These are phyloP conservation scores for Zasmidium cellare DNA, from an alignment of 2,329 filamentous ascomycete genomes.

Conservation along the genomic window DNA sequence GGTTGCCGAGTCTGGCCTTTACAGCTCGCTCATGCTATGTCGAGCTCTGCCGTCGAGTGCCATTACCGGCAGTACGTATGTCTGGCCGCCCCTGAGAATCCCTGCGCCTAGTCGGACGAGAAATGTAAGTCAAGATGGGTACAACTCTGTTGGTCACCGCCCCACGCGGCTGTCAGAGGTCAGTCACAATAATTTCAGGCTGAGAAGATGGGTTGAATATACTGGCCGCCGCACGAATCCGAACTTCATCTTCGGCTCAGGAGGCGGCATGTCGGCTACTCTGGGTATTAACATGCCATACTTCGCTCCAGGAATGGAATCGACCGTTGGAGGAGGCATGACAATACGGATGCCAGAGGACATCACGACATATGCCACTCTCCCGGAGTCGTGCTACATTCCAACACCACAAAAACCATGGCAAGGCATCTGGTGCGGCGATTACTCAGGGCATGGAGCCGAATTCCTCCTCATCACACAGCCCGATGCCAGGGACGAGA, in stretches of 20 bases:
- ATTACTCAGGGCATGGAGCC: constrained; percentile 84
- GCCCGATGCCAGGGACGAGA: constrained; percentile 51
- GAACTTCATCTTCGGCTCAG: constrained; percentile 27
- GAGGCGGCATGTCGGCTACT: constrained; percentile 20
- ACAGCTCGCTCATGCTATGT: constrained; percentile 69
- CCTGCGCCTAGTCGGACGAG: constrained; percentile 62
- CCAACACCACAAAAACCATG: constrained; percentile 79
- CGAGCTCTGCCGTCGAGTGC: constrained; percentile 48
- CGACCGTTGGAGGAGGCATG: constrained; percentile 26
- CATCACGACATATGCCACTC: constrained; percentile 66
- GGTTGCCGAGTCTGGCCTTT: constrained; percentile 46
- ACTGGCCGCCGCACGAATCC: constrained; percentile 32
- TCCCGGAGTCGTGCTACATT: constrained; percentile 74
- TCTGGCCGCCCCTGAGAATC: constrained; percentile 76
- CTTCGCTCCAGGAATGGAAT: constrained; percentile 22
- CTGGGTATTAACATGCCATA: constrained; percentile 33
- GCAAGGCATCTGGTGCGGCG: constrained; percentile 88
- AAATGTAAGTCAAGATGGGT: constrained; percentile 48
- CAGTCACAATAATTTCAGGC: constrained; percentile 69
- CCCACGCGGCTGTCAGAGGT: constrained; percentile 59
- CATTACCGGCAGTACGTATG: constrained; percentile 38
- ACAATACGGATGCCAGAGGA: constrained; percentile 53
- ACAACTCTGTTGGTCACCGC: constrained; percentile 46
- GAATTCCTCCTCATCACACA: constrained; percentile 86
- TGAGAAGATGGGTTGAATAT: constrained; percentile 76